Base-by-base conservation (phyloP, 768 basidiomycete species). In the Kwoniella bestiolae region DNA sequence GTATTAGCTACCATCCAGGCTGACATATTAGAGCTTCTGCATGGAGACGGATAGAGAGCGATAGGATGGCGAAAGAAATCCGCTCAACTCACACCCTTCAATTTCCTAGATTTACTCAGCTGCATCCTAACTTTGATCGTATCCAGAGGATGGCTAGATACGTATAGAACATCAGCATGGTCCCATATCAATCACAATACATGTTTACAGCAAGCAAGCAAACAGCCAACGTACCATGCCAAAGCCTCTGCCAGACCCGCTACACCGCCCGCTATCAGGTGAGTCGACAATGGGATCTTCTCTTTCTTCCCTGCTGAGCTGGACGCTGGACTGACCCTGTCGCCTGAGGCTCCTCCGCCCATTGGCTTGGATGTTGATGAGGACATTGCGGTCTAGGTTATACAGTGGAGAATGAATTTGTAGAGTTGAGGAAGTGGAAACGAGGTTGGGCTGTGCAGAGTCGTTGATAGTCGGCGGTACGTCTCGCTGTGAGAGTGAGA, bases 111-210 rank as follows among this genome's bases (percentile, higher is more conserved):
- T 82, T 84, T 87, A 64, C 91, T 91, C 62, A 99, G 88, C 83
- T 99, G 96, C 96, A 99, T 99, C n/a, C 96, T 92, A 72, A 97
- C 95, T 84, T 98, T 98, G 85, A 98, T 98, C 26, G 96, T 98
- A 80, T 99, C 96, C 47, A 98, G 87, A 11, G 94, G 94, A 79
- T 95, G 94, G 81, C 94, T 95, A 76, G 3, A 32, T 12, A 16
- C 9, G 16, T 7, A 51, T 32, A 41, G 11, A 46, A 59, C 18
- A n/a, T 18, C 21, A 7, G 23, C 38, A 7, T 9, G 38, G 3
- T 29, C 8, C 23, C 11, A 49, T 6, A 49, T 53, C 29, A 28
- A 8, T 53, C 26, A n/a, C 53, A 9, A 41, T 18, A 41, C 38
- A n/a, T n/a, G n/a, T n/a, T n/a, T n/a, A n/a, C n/a, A n/a, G n/a